phyloP scores from a whole-genome alignment of 129 eudicot genomes.

The Dittrichia graveolens region DNA sequence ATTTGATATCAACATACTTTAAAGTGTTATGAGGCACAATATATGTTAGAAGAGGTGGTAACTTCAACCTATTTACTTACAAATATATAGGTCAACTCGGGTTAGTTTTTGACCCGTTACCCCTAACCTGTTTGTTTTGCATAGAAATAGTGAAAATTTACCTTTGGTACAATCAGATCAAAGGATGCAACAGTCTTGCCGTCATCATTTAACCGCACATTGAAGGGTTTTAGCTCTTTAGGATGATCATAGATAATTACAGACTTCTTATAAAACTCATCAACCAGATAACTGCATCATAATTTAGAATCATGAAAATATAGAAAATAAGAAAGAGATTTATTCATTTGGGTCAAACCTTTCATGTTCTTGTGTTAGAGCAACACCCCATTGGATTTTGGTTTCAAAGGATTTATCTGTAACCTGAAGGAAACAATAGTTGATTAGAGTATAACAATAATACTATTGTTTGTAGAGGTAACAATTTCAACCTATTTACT shows the following conservation, averaged over 20 bases:
- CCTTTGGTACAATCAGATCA: conserved; percentile 84
- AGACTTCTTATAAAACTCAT: conserved; percentile 73
- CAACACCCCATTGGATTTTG: conserved; percentile 52
- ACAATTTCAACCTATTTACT: neutral
- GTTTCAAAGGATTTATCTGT: conserved; percentile 49
- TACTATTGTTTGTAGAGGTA: neutral
- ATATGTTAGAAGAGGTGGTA: neutral
- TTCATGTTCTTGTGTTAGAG: conserved; percentile 82
- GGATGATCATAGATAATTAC: conserved; percentile 68
- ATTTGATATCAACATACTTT: neutral
- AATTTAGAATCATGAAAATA: neutral
- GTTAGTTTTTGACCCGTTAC: neutral
- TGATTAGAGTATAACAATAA: neutral
- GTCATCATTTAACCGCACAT: conserved; percentile 71
- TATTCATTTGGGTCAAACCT: conserved; percentile 43
- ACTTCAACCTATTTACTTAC: neutral
- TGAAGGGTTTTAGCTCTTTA: conserved; percentile 71
- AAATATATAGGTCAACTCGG: neutral
- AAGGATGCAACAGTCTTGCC: conserved; percentile 83
- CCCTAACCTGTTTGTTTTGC: neutral
- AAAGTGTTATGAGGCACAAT: conserved; percentile 6
- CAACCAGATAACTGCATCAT: conserved; percentile 62
- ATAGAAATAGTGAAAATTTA: conserved; percentile 3
- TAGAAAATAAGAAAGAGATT: neutral
- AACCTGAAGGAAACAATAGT: conserved; percentile 40